Conservation (phyloP, 1,284 basidiomycete species). For the Papiliotrema fonsecae region DNA sequence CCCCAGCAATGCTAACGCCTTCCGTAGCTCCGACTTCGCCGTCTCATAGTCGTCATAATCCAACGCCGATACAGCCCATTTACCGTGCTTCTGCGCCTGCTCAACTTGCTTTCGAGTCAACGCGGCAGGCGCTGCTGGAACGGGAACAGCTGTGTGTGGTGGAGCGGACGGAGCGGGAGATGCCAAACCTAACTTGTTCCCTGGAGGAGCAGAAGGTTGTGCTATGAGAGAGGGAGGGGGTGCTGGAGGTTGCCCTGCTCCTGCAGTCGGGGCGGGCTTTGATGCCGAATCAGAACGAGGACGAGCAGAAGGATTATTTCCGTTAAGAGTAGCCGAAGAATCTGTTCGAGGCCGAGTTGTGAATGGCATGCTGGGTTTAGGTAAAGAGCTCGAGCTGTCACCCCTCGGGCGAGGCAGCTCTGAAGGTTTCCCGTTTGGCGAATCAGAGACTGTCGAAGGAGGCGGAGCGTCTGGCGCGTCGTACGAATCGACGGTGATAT, state of each 20-base stretch:
- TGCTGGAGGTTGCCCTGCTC: slow-evolving; percentile 19
- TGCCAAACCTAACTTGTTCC: slow-evolving; percentile 15
- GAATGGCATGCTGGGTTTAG: not conserved
- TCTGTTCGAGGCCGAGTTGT: not conserved
- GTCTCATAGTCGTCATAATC: slow-evolving; percentile 87
- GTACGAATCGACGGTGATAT: slow-evolving; percentile 32
- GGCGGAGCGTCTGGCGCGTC: slow-evolving; percentile 38
- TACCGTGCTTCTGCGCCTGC: slow-evolving; percentile 80
- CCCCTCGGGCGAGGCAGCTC: not conserved
- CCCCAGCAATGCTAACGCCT: slow-evolving; percentile 69
- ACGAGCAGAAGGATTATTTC: not conserved
- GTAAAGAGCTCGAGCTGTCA: not conserved
- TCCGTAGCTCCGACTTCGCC: slow-evolving; percentile 70
- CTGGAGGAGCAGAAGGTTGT: slow-evolving; percentile 15
- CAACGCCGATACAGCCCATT: slow-evolving; percentile 81
- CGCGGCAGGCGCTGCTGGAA: slow-evolving; percentile 5
- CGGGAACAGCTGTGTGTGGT: not conserved
- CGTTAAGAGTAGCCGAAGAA: not conserved
- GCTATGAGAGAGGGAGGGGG: slow-evolving; percentile 25
- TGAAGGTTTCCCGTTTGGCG: slow-evolving; percentile 5
- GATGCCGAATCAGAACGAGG: not conserved
- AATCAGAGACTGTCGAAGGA: slow-evolving; percentile 27
- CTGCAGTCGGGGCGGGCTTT: slow-evolving; percentile 2
- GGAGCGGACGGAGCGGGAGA: slow-evolving; percentile 14
- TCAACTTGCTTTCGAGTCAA: slow-evolving; percentile 52